phyloP scores from a whole-genome alignment of 208 protist species.

The Strigomonas oncopelti region DNA sequence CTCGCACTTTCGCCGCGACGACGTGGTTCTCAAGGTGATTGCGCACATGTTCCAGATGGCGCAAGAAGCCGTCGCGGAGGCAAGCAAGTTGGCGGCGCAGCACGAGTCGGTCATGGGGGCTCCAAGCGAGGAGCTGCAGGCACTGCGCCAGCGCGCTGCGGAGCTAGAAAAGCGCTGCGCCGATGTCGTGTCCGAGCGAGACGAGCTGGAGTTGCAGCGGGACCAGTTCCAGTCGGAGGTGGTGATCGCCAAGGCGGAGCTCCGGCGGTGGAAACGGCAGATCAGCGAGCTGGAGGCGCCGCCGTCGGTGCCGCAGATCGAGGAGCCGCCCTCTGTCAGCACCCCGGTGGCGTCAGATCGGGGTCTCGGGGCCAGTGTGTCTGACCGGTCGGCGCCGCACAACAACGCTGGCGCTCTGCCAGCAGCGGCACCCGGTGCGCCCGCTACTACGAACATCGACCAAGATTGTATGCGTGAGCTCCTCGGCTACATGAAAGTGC shows the following conservation, averaged over 20 bases:
- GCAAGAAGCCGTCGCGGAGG: conserved; percentile 24
- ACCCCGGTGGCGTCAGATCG: not conserved
- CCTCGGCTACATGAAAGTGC: conserved; percentile 55
- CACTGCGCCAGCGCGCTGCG: conserved; percentile 41
- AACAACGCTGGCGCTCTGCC: not conserved
- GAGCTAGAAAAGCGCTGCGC: conserved; percentile 41
- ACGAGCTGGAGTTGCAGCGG: conserved; percentile 39
- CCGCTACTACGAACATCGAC: conserved; percentile 15
- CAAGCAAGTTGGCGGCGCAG: not conserved
- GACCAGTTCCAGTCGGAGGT: conserved; percentile 77
- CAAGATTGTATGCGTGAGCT: conserved; percentile 40
- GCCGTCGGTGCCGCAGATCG: not conserved
- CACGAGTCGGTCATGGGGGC: conserved; percentile 6
- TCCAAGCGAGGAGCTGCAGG: conserved; percentile 33
- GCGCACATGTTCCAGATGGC: conserved; percentile 72
- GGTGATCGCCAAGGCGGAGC: conserved; percentile 59
- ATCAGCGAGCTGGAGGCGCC: conserved; percentile 17
- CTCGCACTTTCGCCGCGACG: conserved; percentile 47
- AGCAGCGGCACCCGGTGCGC: not conserved
- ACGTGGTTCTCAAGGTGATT: conserved; percentile 55
- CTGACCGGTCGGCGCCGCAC: not conserved
- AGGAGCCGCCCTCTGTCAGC: not conserved
- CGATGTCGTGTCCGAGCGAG: conserved; percentile 18
- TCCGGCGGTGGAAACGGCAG: conserved; percentile 57
- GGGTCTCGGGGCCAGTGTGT: not conserved